Evolutionary conservation across 345 rosid genomes (phyloP).

Genomic region (Dipteronia sinensis): DNA sequence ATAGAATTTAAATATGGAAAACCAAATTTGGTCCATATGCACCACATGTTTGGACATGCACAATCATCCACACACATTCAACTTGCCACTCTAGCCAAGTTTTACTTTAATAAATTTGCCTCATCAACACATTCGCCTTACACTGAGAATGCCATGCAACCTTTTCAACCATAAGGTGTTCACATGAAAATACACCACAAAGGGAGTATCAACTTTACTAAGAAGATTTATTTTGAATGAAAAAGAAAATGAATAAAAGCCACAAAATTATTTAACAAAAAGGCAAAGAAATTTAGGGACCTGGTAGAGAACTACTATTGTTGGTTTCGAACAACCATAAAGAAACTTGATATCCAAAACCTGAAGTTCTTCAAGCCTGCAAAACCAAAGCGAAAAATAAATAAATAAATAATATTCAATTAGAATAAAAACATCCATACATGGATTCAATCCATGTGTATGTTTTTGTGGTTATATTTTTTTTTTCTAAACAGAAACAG

Average conservation of each 20-base stretch:
- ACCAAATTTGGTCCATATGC: background rate
- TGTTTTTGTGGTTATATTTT: too few species aligned
- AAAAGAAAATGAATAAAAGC: background rate
- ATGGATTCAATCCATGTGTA: background rate
- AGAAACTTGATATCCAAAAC: conserved; percentile 96
- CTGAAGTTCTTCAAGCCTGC: conserved; percentile 95
- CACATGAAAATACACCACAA: background rate
- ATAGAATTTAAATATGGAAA: background rate
- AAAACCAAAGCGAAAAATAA: background rate
- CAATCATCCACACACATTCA: background rate
- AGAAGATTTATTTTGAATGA: background rate
- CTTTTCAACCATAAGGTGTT: background rate
- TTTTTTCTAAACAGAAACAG: too few species aligned
- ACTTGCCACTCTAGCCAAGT: background rate
- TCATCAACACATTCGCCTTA: background rate
- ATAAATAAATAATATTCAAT: background rate
- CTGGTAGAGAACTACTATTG: conserved; percentile 94
- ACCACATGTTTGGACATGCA: background rate
- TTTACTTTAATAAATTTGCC: background rate
- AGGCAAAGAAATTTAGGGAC: conserved; percentile 31
- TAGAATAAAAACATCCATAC: background rate
- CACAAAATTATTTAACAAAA: background rate
- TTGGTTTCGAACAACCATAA: conserved; percentile 85
- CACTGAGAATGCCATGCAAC: background rate
- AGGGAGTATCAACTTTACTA: background rate